Base-by-base conservation (phyloP, 2,329 filamentous ascomycete species). In the Aureobasidium sp. region DNA sequence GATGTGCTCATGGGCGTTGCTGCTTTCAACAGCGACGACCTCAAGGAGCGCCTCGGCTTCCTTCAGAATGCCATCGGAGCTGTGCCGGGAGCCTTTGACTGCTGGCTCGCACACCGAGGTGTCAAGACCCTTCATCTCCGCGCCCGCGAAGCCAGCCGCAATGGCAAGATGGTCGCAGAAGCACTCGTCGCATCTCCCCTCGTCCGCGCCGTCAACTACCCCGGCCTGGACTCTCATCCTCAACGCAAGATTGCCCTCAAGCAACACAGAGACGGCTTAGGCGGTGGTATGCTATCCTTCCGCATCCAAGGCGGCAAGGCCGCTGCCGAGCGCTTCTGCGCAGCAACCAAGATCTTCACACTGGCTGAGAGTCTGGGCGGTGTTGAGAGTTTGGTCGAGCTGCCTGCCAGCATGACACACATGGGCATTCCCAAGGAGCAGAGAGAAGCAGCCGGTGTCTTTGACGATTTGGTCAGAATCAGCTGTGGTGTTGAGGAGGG, bases 1-100 rank as follows among this genome's bases (percentile, higher is more conserved):
- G 93, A 98, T 69, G 93, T 98, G 7, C 84, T 97, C 63, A 98
- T 98, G 93, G 93, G 93, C 60, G 86, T 93, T 25, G 91, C 90
- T 41, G 93, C 93, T 47, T 94, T 95, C 80, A 97, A 96, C 79
- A 87, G 85, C 25, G 83, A 89, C 54, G 79, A 82, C 16, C 78
- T 98, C 61, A 83, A 84, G 66, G 75, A 84, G 58, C 83, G 88
- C 37, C 80, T 98, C 19, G 77, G 81, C 48, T 98, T 97, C 78
- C 79, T 98, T 34, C 93, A 98, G 70, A 98, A 98, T 73, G 93
- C 93, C 61, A 95, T 96, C 61, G 93, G 93, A 58, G 91, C 91
- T 57, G 86, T 98, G 3, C 93, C 93, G 49, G 94, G 88, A 0
- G 80, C 93, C 35, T 98, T 98, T 66, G 93, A 98, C 77, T 90